phyloP scores from a whole-genome alignment of 176 grass and related monocot species.

The Lolium perenne region DNA sequence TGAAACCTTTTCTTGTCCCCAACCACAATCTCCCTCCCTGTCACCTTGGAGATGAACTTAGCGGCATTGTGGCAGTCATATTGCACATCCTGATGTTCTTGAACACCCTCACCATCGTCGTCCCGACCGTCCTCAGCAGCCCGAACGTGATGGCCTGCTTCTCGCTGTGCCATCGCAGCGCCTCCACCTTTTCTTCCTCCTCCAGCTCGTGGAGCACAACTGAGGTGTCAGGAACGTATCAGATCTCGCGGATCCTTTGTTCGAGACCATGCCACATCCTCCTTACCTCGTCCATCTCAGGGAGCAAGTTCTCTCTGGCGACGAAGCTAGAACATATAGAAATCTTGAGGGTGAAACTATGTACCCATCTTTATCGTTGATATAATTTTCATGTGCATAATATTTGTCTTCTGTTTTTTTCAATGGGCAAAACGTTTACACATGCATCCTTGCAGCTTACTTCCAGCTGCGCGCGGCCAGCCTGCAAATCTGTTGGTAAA shows the following conservation, averaged over 20 bases:
- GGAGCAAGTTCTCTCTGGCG: slow-evolving; percentile 53
- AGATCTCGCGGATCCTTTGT: slow-evolving; percentile 43
- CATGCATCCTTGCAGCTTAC: no score
- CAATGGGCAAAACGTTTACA: no score
- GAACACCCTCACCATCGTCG: slow-evolving; percentile 56
- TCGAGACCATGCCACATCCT: slow-evolving; percentile 55
- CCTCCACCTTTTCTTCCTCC: slow-evolving; percentile 58
- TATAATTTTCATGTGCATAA: no score
- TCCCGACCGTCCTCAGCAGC: slow-evolving; percentile 38
- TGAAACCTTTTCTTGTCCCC: slow-evolving; percentile 49
- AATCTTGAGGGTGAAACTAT: no score
- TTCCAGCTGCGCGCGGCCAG: no score
- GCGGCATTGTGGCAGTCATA: slow-evolving; percentile 37
- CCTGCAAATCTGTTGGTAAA: no score
- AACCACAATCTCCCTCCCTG: slow-evolving; percentile 25
- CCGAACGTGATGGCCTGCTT: slow-evolving; percentile 65
- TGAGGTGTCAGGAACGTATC: slow-evolving; percentile 53
- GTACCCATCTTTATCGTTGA: no score
- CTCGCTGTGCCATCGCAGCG: slow-evolving; percentile 61
- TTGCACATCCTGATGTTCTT: slow-evolving; percentile 83
- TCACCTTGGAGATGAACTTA: slow-evolving; percentile 49
- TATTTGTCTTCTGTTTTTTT: no score
- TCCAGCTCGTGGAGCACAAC: slow-evolving; percentile 56
- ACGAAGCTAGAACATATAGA: slow-evolving; percentile 36
- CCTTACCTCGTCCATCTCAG: slow-evolving; percentile 46